A percentile compares a stretch with the other conserved stretches of the same genome.
Conservation (phyloP, 768 basidiomycete genomes). For the Ramaria sp. region DNA sequence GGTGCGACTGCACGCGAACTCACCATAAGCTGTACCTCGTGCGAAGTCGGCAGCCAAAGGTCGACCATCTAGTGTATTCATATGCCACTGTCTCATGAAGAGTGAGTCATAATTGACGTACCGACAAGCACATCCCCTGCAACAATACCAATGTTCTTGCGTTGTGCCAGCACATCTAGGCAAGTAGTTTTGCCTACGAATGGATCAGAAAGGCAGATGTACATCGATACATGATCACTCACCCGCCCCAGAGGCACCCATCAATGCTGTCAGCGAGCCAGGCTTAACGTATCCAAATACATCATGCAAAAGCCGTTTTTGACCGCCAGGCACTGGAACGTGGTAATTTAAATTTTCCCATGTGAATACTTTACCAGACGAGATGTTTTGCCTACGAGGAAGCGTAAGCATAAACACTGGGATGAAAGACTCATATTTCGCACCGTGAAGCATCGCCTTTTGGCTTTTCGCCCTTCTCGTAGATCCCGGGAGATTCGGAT, state of each 20-base stretch:
- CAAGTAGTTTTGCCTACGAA: constrained; percentile 17
- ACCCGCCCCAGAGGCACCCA: constrained; percentile 79
- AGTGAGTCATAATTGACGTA: constrained; percentile 21
- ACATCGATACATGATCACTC: constrained; percentile 13
- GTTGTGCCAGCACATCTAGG: constrained; percentile 32
- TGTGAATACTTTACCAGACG: constrained; percentile 29
- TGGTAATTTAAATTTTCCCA: constrained; percentile 29
- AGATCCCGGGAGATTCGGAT: not conserved
- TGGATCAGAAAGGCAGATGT: constrained; percentile 12
- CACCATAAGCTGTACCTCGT: constrained; percentile 14
- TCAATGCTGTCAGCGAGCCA: constrained; percentile 61
- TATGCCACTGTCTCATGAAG: not conserved
- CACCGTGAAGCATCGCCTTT: no score
- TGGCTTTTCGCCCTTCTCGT: constrained; percentile 13
- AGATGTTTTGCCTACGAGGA: constrained; percentile 20
- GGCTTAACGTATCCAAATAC: constrained; percentile 40
- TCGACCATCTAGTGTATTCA: not conserved
- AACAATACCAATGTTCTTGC: constrained; percentile 39
- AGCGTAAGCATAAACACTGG: not conserved
- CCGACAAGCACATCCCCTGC: constrained; percentile 35
- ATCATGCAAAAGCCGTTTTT: constrained; percentile 28
- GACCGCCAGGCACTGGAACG: constrained; percentile 25
- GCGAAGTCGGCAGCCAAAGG: constrained; percentile 13
- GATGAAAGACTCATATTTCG: not conserved
- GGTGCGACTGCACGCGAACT: constrained; percentile 11